Percentiles rank a stretch among this genome's conserved stretches.
Evolutionary conservation across 306 rosid species (phyloP).

Genomic region (Trifolium fragiferum): DNA sequence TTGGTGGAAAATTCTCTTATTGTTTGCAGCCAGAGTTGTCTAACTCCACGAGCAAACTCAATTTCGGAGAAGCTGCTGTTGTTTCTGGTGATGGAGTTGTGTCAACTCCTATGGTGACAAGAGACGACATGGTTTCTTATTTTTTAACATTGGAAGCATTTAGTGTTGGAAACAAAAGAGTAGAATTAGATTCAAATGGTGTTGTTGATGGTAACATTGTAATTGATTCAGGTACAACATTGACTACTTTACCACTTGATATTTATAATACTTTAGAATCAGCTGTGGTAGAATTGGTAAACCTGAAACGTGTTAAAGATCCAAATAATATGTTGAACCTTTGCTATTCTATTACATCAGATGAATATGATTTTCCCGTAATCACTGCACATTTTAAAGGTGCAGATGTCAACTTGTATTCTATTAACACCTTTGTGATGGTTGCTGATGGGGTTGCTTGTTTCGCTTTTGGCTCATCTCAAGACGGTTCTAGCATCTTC

Average conservation of each 20-base stretch:
- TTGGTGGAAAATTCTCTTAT: slow-evolving; percentile 54
- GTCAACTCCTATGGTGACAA: no score
- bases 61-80: slow-evolving; percentile 22
- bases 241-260: slow-evolving; percentile 33
- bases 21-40: slow-evolving; percentile 48
- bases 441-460: slow-evolving; percentile 36
- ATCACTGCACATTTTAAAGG: slow-evolving; percentile 1
- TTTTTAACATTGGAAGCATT: no score
- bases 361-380: no score
- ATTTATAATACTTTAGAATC: slow-evolving; percentile 38
- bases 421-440: slow-evolving; percentile 43
- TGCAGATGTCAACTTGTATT: slow-evolving; percentile 43
- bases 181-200: neutral
- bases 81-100: no score
- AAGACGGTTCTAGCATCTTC: slow-evolving; percentile 10
- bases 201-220: slow-evolving; percentile 29
- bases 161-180: neutral
- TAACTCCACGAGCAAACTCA: neutral
- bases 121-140: no score
- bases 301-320: neutral
- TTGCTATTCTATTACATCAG: no score
- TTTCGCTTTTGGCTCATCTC: slow-evolving; percentile 38
- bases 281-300: slow-evolving; percentile 13
- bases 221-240: slow-evolving; percentile 50
- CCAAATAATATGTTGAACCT: slow-evolving; percentile 22